Percentiles rank a stretch among this genome's conserved stretches.
Evolutionary conservation across 306 rosid genomes (phyloP).

Genomic region (Rubus parviflorus): DNA sequence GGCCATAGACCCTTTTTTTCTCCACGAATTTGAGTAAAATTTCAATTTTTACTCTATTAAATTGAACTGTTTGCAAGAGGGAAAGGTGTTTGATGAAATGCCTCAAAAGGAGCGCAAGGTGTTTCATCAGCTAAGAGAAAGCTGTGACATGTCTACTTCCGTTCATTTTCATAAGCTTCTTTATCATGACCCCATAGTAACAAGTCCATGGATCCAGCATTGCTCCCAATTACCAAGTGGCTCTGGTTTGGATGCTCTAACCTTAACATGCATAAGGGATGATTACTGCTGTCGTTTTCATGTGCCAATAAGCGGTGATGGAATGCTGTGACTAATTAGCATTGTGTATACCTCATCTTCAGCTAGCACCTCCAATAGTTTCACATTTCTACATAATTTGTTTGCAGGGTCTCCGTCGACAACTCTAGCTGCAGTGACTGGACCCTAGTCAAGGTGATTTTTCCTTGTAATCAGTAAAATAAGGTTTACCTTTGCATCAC

Average conservation of each 20-base stretch:
- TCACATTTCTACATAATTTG: constrained; percentile 14
- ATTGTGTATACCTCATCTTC: background rate
- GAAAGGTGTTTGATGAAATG: background rate
- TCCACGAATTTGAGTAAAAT: background rate
- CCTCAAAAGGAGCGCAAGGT: background rate
- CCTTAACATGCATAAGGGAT: background rate
- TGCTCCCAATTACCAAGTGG: no score
- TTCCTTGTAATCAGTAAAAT: constrained; percentile 1
- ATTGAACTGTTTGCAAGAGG: background rate
- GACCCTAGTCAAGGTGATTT: constrained; percentile 70
- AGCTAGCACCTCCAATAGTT: background rate
- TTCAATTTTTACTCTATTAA: background rate
- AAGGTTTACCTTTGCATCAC: background rate
- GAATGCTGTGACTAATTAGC: background rate
- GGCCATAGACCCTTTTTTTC: background rate
- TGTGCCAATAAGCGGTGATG: background rate
- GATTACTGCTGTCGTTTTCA: background rate
- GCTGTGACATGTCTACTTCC: no score
- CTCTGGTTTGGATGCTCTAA: no score
- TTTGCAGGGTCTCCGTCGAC: constrained; percentile 80
- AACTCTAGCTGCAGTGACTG: constrained; percentile 53
- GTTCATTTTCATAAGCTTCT: no score
- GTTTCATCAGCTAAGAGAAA: no score
- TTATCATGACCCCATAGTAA: no score
- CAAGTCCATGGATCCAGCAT: no score